Conservation (phyloP, 805 yeast species). For the Tetrapisispora fleetii region DNA sequence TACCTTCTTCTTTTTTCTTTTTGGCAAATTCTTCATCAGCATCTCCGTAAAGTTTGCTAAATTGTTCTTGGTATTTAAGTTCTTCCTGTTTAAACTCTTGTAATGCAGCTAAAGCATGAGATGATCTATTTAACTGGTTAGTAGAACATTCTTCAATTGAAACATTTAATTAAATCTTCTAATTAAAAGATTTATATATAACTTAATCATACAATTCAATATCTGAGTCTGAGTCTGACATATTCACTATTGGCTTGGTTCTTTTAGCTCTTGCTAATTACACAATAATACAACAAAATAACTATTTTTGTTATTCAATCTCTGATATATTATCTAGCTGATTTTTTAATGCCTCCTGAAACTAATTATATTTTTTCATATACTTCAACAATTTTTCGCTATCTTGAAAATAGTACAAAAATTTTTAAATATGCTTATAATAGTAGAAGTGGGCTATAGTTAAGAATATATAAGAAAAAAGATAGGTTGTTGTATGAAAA, state of each 20-base stretch:
- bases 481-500: no score
- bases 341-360: no score
- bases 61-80: slow-evolving; percentile 42
- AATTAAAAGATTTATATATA: background rate
- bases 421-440: no score
- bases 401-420: no score
- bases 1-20: slow-evolving; percentile 35
- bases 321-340: no score
- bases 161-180: background rate
- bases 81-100: slow-evolving; percentile 63
- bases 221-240: slow-evolving; percentile 19
- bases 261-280: background rate
- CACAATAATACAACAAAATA: no score
- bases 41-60: slow-evolving; percentile 41
- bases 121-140: slow-evolving; percentile 22
- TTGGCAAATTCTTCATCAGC: slow-evolving; percentile 43
- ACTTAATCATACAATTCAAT: slow-evolving; percentile 13
- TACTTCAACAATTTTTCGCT: no score
- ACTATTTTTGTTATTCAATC: no score
- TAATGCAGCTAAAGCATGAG: slow-evolving; percentile 43
- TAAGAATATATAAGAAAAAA: no score
- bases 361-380: no score
- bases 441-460: no score
- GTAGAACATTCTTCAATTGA: background rate
- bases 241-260: background rate